phyloP scores from a whole-genome alignment of 257 asterid genomes.

The Salvia hispanica region DNA sequence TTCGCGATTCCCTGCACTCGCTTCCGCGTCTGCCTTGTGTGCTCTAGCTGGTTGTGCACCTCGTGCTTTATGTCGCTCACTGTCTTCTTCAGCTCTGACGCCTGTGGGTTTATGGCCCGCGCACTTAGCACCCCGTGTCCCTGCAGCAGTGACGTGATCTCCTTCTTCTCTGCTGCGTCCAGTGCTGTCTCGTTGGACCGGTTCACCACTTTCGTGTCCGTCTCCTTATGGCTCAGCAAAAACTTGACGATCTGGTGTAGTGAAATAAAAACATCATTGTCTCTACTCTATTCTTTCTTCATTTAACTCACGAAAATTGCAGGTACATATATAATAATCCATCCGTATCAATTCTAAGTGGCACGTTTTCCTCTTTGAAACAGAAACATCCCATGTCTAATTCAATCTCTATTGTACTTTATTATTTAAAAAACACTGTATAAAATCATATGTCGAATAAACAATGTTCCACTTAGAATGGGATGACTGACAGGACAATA shows the following conservation, averaged over 20 bases:
- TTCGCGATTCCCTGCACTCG: conserved; percentile 59
- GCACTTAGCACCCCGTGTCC: conserved; percentile 51
- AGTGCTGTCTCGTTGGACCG: conserved; percentile 48
- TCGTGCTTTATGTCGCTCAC: conserved; percentile 65
- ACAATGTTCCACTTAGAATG: no score
- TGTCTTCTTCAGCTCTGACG: conserved; percentile 47
- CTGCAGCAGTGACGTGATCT: conserved; percentile 32
- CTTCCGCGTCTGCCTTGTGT: conserved; percentile 52
- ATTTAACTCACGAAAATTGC: no score
- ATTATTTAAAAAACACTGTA: no score
- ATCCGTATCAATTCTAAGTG: no score
- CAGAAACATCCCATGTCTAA: no score
- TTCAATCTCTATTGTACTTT: no score
- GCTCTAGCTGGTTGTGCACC: conserved; percentile 57
- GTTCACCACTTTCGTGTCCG: conserved; percentile 38
- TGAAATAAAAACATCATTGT: no score
- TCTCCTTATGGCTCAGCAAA: conserved; percentile 33
- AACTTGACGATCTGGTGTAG: conserved; percentile 37
- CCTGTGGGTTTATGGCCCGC: conserved; percentile 34
- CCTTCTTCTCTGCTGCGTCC: conserved; percentile 46
- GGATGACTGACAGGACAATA: conserved; percentile 17
- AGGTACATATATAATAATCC: no score
- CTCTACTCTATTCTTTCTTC: no score
- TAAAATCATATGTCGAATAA: no score
- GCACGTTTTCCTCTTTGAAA: no score